A percentile compares a stretch with the other conserved stretches of the same genome.
Conservation (phyloP, 2,329 filamentous ascomycete species). For the Pseudogymnoascus sp. region DNA sequence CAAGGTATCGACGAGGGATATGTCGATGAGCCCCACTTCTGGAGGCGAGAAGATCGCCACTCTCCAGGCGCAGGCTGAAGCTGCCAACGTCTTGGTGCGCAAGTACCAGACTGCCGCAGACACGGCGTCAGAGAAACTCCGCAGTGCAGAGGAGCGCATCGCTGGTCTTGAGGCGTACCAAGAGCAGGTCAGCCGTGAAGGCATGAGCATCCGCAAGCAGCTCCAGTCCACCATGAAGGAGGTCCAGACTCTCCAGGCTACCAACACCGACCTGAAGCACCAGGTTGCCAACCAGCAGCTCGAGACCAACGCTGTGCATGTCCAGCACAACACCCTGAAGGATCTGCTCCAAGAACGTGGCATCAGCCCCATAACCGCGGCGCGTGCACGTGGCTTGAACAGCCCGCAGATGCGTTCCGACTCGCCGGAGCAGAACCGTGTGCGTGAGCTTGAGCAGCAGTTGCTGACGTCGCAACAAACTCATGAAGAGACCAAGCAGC, state of each 20-base stretch:
- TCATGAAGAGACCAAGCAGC: conserved; percentile 76
- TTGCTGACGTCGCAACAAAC: conserved; percentile 68
- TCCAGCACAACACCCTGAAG: conserved; percentile 90
- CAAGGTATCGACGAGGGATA: conserved; percentile 55
- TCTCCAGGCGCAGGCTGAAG: conserved; percentile 71
- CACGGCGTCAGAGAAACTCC: conserved; percentile 75
- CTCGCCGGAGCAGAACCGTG: conserved; percentile 69
- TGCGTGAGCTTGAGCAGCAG: conserved; percentile 83
- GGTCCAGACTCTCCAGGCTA: conserved; percentile 69
- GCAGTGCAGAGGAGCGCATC: conserved; percentile 91
- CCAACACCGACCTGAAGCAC: conserved; percentile 75
- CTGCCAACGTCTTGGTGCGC: conserved; percentile 72
- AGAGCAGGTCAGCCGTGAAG: conserved; percentile 91
- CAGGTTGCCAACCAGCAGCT: conserved; percentile 80
- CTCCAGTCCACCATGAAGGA: conserved; percentile 80
- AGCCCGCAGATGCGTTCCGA: conserved; percentile 68
- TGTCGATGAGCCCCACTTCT: conserved; percentile 39
- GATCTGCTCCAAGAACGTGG: conserved; percentile 86
- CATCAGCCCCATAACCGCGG: conserved; percentile 66
- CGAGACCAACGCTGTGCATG: conserved; percentile 85
- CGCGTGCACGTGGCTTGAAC: conserved; percentile 64
- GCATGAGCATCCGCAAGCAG: conserved; percentile 80
- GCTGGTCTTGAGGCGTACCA: conserved; percentile 95
- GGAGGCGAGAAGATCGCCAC: conserved; percentile 62
- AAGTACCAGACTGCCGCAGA: conserved; percentile 89